phyloP scores from a whole-genome alignment of 1,139 yeast genomes.

The Candida frijolesensis region DNA sequence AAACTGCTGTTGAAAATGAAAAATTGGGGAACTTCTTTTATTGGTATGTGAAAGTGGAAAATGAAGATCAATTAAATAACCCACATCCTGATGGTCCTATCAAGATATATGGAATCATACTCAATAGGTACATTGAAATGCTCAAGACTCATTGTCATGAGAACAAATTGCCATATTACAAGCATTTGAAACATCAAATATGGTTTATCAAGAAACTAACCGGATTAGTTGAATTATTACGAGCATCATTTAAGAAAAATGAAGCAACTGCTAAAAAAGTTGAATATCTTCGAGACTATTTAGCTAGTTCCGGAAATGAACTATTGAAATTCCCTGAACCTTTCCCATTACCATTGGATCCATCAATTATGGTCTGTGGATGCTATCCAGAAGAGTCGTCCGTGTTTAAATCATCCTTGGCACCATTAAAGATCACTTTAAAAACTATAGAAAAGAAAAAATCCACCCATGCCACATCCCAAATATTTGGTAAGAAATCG shows the following conservation, averaged over 20 bases:
- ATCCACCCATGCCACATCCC: constrained; percentile 23
- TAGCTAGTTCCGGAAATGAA: constrained; percentile 44
- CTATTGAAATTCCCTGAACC: constrained; percentile 48
- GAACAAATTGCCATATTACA: constrained; percentile 37
- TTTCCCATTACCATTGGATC: constrained; percentile 73
- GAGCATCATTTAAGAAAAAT: constrained; percentile 43
- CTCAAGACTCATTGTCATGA: constrained; percentile 34
- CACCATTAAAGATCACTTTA: constrained; percentile 83
- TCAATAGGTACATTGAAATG: constrained; percentile 43
- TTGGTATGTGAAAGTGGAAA: constrained; percentile 91
- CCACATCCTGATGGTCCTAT: constrained; percentile 13
- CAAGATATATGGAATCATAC: constrained; percentile 35
- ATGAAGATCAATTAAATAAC: constrained; percentile 60
- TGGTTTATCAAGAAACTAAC: constrained; percentile 49
- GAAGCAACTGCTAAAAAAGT: constrained; percentile 48
- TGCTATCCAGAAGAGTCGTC: constrained; percentile 77
- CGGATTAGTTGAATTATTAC: constrained; percentile 39
- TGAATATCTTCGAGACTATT: constrained; percentile 44
- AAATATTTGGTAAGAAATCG: constrained; percentile 37
- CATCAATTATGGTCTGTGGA: constrained; percentile 67
- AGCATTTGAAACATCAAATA: constrained; percentile 44
- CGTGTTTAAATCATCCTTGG: constrained; percentile 87
- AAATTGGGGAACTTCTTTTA: constrained; percentile 80
- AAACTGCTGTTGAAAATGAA: constrained; percentile 66
- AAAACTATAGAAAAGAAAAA: constrained; percentile 48